Evolutionary conservation across 78 protist species (phyloP).

Genomic region (Mantamonas sphyraenae): DNA sequence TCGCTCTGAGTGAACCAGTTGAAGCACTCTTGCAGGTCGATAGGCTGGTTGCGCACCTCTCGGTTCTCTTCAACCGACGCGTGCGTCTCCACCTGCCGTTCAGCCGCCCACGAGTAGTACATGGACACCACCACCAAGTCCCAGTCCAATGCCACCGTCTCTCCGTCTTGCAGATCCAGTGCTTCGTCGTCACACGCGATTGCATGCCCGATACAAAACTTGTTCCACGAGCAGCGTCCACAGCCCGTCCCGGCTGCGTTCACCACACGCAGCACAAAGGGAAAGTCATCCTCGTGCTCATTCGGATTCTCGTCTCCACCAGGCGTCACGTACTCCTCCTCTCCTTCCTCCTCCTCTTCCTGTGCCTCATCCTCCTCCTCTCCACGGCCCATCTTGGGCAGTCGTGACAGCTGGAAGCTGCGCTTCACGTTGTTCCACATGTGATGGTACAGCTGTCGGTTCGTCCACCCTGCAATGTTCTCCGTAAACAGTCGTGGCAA

Average conservation of each 20-base stretch:
- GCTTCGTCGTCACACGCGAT: background rate
- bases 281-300: background rate
- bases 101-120: background rate
- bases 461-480: background rate
- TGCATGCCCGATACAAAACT: background rate
- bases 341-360: background rate
- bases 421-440: background rate
- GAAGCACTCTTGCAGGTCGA: slow-evolving; percentile 6
- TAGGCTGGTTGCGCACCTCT: background rate
- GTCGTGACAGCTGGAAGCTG: background rate
- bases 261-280: background rate
- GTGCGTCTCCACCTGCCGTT: background rate
- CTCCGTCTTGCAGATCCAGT: background rate
- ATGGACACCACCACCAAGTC: background rate
- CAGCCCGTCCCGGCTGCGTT: background rate
- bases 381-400: background rate
- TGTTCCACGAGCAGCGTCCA: background rate
- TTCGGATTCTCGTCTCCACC: background rate
- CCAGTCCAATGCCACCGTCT: slow-evolving; percentile 3
- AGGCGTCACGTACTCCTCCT: background rate
- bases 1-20: slow-evolving; percentile 2
- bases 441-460: background rate
- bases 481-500: background rate
- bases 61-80: background rate
- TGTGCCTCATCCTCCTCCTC: background rate